A percentile compares a stretch with the other conserved stretches of the same genome.
Evolutionary conservation across 2,329 filamentous ascomycete species (phyloP).

Genomic region (Whalleya microplaca): DNA sequence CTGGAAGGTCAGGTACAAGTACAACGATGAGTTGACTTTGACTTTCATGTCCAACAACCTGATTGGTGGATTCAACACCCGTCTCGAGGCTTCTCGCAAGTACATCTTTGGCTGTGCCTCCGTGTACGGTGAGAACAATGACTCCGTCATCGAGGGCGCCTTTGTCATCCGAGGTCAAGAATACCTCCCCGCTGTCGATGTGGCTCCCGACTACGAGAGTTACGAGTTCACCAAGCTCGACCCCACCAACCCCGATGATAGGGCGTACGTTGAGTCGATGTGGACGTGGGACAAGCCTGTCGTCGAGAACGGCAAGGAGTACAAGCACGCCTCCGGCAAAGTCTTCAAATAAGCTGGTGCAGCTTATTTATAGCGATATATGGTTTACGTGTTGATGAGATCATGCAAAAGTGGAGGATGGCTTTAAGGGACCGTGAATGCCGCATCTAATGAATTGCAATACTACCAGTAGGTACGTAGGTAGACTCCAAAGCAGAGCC

Average conservation of each 20-base stretch:
- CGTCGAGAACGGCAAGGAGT: slow-evolving; percentile 81
- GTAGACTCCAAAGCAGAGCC: slow-evolving; percentile 14
- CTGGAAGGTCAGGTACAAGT: slow-evolving; percentile 97
- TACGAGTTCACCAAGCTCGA: slow-evolving; percentile 98
- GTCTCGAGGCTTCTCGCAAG: slow-evolving; percentile 97
- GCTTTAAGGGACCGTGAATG: slow-evolving; percentile 17
- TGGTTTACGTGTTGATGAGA: slow-evolving; percentile 34
- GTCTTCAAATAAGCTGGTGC: slow-evolving; percentile 86
- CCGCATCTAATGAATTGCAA: slow-evolving; percentile 8
- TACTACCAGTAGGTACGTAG: slow-evolving; percentile 8
- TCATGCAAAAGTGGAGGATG: slow-evolving; percentile 25
- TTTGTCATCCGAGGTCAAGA: slow-evolving; percentile 96
- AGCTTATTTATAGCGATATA: slow-evolving; percentile 13
- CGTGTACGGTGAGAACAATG: slow-evolving; percentile 87
- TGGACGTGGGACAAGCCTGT: slow-evolving; percentile 94
- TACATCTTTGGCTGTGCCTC: slow-evolving; percentile 91
- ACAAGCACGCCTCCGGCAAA: slow-evolving; percentile 88
- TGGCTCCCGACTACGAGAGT: slow-evolving; percentile 96
- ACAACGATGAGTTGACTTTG: slow-evolving; percentile 96
- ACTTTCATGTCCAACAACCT: slow-evolving; percentile 99
- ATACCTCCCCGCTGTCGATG: slow-evolving; percentile 83
- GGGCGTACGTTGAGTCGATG: slow-evolving; percentile 79
- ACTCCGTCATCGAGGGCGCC: slow-evolving; percentile 89
- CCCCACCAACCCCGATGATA: slow-evolving; percentile 81
- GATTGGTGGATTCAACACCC: slow-evolving; percentile 96